phyloP scores from a whole-genome alignment of 768 basidiomycete genomes.

The Pholiota conissans region DNA sequence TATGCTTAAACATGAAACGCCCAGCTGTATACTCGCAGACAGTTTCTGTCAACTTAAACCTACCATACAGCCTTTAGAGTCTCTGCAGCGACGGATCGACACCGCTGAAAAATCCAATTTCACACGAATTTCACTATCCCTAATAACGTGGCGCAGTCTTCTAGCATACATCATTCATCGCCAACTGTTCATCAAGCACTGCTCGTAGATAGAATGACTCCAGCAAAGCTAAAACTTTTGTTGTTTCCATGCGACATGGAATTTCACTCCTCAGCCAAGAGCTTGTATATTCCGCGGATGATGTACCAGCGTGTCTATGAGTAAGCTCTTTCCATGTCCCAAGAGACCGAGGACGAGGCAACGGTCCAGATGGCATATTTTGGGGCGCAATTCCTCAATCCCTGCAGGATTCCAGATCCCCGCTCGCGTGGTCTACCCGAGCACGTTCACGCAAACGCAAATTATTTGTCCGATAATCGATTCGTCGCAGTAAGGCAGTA shows the following conservation, averaged over 20 bases:
- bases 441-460: neutral
- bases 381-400: neutral
- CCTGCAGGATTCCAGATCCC: neutral
- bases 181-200: neutral
- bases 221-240: neutral
- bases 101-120: too few species aligned
- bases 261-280: neutral
- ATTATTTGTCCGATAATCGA: neutral
- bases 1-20: conserved; percentile 19
- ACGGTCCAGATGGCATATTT: neutral
- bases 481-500: neutral
- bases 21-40: conserved; percentile 9
- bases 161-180: too few species aligned
- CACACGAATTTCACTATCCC: too few species aligned
- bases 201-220: neutral
- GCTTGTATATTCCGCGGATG: neutral
- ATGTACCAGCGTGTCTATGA: neutral
- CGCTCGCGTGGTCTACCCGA: neutral
- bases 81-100: neutral
- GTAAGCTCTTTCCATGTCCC: neutral
- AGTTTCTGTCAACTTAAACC: conserved; percentile 27
- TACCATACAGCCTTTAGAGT: neutral
- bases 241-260: too few species aligned
- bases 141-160: too few species aligned
- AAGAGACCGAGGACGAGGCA: neutral